phyloP scores from a whole-genome alignment of 2,329 filamentous ascomycete species.

The Madurella fahalii region DNA sequence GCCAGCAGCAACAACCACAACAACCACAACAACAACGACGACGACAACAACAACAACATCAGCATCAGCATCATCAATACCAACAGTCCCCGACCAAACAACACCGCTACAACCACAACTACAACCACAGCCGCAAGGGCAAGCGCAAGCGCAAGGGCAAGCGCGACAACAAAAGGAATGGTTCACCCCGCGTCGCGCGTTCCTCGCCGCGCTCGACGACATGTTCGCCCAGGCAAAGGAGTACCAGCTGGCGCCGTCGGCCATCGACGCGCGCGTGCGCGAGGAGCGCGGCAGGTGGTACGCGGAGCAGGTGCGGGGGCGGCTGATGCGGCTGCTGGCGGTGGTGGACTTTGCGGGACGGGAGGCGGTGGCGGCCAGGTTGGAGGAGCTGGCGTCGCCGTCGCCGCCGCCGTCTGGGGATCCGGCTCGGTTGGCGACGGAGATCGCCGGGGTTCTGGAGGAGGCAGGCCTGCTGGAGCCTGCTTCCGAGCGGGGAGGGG shows the following conservation, averaged over 20 bases:
- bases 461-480: conserved; percentile 19
- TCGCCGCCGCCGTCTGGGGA: neutral
- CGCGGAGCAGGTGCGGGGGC: conserved; percentile 29
- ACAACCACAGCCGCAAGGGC: neutral
- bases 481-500: neutral
- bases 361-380: conserved; percentile 19
- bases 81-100: neutral
- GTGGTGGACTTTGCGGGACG: conserved; percentile 18
- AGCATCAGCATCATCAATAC: neutral
- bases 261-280: conserved; percentile 47
- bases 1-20: too few species aligned
- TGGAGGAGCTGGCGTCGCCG: conserved; percentile 19
- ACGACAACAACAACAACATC: neutral
- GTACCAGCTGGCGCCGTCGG: conserved; percentile 39
- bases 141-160: neutral
- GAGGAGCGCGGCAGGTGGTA: conserved; percentile 54
- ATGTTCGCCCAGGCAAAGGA: conserved; percentile 47
- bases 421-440: conserved; percentile 6
- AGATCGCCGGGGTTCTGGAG: conserved; percentile 19
- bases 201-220: conserved; percentile 47
- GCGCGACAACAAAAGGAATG: conserved; percentile 40
- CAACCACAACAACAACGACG: neutral
- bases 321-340: conserved; percentile 24
- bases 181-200: conserved; percentile 47
- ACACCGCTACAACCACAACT: neutral